phyloP scores from a whole-genome alignment of 495 filamentous ascomycete genomes.

The Neurospora sp. region DNA sequence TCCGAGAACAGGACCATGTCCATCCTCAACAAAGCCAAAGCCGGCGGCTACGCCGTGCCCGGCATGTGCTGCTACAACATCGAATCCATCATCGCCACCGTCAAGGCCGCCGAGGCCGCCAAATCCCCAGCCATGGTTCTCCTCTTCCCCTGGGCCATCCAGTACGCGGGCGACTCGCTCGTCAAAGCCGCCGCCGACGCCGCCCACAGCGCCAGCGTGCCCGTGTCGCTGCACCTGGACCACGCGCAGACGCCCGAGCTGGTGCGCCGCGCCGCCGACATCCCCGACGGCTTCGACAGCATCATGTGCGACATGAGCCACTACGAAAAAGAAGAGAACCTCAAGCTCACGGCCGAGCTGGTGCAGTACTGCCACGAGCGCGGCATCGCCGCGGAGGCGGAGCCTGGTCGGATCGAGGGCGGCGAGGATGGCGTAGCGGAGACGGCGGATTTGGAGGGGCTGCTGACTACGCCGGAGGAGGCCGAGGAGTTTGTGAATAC shows the following conservation, averaged over 20 bases:
- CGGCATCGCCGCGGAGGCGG: constrained; percentile 70
- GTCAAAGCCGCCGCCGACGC: constrained; percentile 30
- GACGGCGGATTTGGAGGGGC: constrained; percentile 60
- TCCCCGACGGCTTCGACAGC: constrained; percentile 57
- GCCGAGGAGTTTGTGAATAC: constrained; percentile 66
- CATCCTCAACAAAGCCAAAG: constrained; percentile 58
- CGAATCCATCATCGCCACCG: constrained; percentile 69
- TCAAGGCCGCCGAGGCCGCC: constrained; percentile 67
- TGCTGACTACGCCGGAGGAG: constrained; percentile 71
- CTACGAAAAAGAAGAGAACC: constrained; percentile 74
- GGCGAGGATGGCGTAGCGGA: constrained; percentile 77
- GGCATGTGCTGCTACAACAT: constrained; percentile 83
- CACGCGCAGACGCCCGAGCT: constrained; percentile 67
- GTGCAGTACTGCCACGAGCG: constrained; percentile 60
- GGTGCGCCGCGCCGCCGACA: constrained; percentile 54
- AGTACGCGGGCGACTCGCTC: constrained; percentile 50
- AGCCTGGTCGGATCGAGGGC: constrained; percentile 74
- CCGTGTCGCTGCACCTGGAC: constrained; percentile 66
- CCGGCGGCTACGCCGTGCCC: constrained; percentile 58
- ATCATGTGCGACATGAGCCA: constrained; percentile 82
- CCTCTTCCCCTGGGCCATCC: constrained; percentile 80
- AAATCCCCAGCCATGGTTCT: constrained; percentile 69
- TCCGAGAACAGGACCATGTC: constrained; percentile 53
- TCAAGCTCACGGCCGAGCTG: constrained; percentile 60
- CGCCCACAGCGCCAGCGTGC: constrained; percentile 56